phyloP scores from a whole-genome alignment of 371 early-diverging fungal species.

The Actinomucor elegans region DNA sequence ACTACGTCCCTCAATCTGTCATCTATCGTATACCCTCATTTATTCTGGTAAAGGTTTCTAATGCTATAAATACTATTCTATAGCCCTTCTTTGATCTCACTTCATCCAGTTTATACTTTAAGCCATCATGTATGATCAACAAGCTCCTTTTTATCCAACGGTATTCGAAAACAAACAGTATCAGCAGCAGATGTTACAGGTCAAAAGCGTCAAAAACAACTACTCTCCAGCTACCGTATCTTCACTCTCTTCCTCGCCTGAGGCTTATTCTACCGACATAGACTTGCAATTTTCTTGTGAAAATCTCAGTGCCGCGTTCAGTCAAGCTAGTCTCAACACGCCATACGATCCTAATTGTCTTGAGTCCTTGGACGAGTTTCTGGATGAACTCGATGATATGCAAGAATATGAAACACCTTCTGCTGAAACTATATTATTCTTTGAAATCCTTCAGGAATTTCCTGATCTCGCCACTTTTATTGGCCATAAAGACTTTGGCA shows the following conservation, averaged over 20 bases:
- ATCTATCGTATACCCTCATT: neutral
- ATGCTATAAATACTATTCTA: too few species aligned
- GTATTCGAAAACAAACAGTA: too few species aligned
- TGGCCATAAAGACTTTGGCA: conserved; percentile 19
- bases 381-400: neutral
- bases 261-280: too few species aligned
- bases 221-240: neutral
- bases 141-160: too few species aligned
- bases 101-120: too few species aligned
- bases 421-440: neutral
- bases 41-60: too few species aligned
- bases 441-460: conserved; percentile 25
- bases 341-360: too few species aligned
- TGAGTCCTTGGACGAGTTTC: neutral
- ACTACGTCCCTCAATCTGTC: too few species aligned
- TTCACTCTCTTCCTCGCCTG: neutral
- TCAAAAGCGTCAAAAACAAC: too few species aligned
- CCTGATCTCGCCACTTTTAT: conserved; percentile 29
- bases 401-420: neutral
- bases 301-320: neutral
- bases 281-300: neutral
- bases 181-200: too few species aligned
- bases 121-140: too few species aligned
- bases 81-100: too few species aligned
- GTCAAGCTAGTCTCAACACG: neutral